Conservation (phyloP, 805 yeast species). For the Torulaspora microellipsoides region DNA sequence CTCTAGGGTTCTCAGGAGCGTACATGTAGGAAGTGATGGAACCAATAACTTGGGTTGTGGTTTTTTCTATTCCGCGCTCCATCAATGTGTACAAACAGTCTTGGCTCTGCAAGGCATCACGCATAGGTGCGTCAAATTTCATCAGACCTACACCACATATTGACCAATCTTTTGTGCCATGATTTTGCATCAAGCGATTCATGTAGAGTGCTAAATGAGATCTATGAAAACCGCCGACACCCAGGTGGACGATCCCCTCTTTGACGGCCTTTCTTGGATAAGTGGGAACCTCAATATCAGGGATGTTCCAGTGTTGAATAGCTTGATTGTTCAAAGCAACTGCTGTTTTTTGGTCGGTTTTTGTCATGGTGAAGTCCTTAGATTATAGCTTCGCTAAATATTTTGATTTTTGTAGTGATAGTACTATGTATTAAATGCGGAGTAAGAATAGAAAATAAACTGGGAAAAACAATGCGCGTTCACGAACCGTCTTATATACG, state of each 20-base stretch:
- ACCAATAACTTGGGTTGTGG: neutral
- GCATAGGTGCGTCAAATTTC: slow-evolving; percentile 1
- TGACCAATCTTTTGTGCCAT: slow-evolving; percentile 7
- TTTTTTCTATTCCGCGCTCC: slow-evolving; percentile 2
- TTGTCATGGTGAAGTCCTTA: neutral
- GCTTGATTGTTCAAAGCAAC: neutral
- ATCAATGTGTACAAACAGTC: slow-evolving; percentile 2
- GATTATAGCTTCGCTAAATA: too few relatives aligned
- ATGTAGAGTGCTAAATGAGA: slow-evolving; percentile 7
- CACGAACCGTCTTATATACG: too few relatives aligned
- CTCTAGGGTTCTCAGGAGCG: slow-evolving; percentile 9
- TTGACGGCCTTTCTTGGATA: slow-evolving; percentile 6
- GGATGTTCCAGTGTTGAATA: neutral
- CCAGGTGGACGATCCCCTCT: slow-evolving; percentile 8
- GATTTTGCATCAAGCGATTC: slow-evolving; percentile 3
- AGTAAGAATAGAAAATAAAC: too few relatives aligned
- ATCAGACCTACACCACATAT: slow-evolving; percentile 7
- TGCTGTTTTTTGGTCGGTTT: neutral
- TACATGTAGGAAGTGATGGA: slow-evolving; percentile 8
- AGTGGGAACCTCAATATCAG: slow-evolving; percentile 2
- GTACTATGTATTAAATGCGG: too few relatives aligned
- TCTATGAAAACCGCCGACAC: slow-evolving; percentile 9
- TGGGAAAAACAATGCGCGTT: too few relatives aligned
- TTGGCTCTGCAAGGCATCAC: slow-evolving; percentile 4
- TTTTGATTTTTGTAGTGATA: too few relatives aligned